Base-by-base conservation (phyloP, 371 early-diverging fungal species). In the Mortierella sp. region DNA sequence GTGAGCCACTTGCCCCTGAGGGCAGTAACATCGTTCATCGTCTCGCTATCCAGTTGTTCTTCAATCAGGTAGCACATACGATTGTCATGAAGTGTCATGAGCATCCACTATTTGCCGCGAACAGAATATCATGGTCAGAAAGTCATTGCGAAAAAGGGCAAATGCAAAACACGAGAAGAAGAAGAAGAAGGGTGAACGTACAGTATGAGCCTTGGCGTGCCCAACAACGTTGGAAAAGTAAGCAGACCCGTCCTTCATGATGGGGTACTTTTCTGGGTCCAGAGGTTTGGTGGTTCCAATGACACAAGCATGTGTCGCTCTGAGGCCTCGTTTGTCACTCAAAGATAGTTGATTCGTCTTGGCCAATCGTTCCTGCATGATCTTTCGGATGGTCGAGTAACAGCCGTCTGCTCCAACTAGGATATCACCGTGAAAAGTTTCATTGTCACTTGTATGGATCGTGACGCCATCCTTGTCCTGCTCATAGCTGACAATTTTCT, bases 241-340 rank as follows among this genome's bases (percentile, higher is more conserved):
- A 8, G 53, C 19, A 14, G 31, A 30, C 12, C 18, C 9, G 18
- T 52, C 38, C 38, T 38, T 52, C 21, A 52, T n/a, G 2, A 38
- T 19, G 23, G 39, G 53, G 53, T 19, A 52, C 27, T 38, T 52
- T 38, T 52, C 53, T 3, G 53, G 38, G 14, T 52, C 53, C 27
- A 52, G n/a, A 6, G 7, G 27, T 7, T 38, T 52, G 38, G 53
- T 52, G 38, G 39, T 52, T 2, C 53, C 53, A 19, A 38, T 38
- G 18, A 52, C 10, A 23, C 51, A 50, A 14, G 30, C n/a, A n/a
- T 50, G 51, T 13, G 27, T 52, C 27, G 31, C 30, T 5, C n/a
- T 18, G 8, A 52, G 38, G 10, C 31, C 53, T 19, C 9, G 6
- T 9, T 18, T 31, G 23, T 52, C 53, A 1, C 18, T 18, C 8